Percentiles rank a stretch among this genome's conserved stretches.
Evolutionary conservation across 257 asterid species (phyloP).

Genomic region (Penstemon newberryi): DNA sequence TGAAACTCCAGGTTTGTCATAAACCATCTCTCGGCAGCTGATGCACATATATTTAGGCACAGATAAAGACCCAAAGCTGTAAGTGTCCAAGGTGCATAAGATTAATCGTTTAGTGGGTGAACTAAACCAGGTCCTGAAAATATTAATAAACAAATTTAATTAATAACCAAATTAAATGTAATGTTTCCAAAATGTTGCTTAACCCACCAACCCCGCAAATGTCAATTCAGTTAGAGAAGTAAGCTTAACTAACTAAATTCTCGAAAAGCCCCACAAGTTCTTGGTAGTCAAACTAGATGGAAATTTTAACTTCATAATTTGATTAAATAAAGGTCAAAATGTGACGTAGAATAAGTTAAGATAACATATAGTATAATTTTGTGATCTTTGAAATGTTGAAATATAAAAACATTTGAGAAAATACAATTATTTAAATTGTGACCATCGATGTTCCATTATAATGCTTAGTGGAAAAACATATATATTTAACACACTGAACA

Average conservation of each 20-base stretch:
- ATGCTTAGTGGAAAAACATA: no score
- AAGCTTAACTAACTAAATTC: conserved; percentile 48
- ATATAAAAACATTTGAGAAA: no score
- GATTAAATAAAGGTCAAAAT: no score
- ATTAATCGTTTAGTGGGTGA: conserved; percentile 61
- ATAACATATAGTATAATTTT: no score
- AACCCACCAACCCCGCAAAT: conserved; percentile 48
- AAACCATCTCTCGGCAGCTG: no score
- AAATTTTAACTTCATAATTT: neutral
- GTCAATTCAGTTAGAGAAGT: conserved; percentile 42
- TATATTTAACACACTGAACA: no score
- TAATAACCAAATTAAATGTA: neutral
- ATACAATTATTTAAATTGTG: no score
- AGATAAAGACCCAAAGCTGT: neutral
- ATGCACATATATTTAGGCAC: neutral
- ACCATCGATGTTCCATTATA: no score
- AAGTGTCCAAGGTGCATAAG: conserved; percentile 27
- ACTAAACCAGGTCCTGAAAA: conserved; percentile 42
- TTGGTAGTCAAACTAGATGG: conserved; percentile 7
- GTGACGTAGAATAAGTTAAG: no score
- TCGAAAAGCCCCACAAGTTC: conserved; percentile 23
- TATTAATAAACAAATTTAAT: neutral
- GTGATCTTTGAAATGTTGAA: no score
- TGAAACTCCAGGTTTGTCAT: no score
- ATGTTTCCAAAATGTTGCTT: conserved; percentile 22